Conservation (phyloP, 2,329 filamentous ascomycete genomes). For the Exophiala sideris region DNA sequence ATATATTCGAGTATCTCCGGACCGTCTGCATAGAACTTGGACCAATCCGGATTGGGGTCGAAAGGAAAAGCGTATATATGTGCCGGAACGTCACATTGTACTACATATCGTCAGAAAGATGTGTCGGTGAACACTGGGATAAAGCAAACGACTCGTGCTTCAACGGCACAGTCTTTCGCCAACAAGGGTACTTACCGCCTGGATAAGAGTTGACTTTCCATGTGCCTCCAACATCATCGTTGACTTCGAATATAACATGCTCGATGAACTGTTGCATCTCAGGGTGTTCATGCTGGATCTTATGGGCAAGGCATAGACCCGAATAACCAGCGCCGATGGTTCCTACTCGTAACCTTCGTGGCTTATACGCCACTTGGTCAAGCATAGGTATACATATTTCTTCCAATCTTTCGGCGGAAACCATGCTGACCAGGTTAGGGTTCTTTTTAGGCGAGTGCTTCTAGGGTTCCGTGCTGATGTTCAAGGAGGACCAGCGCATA, state of each 20-base stretch:
- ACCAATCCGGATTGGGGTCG: conserved; percentile 44
- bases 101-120: too few relatives aligned
- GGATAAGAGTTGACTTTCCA: conserved; percentile 43
- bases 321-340: conserved; percentile 33
- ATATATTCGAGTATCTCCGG: conserved; percentile 44
- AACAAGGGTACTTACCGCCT: conserved; percentile 27
- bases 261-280: conserved; percentile 35
- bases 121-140: too few relatives aligned
- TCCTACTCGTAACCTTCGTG: conserved; percentile 19
- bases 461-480: background rate
- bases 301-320: conserved; percentile 40
- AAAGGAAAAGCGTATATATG: conserved; percentile 49
- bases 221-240: conserved; percentile 41
- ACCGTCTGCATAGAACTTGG: conserved; percentile 40
- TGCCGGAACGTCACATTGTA: conserved; percentile 62
- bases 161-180: too few relatives aligned
- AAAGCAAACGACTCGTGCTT: too few relatives aligned
- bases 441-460: background rate
- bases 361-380: conserved; percentile 22
- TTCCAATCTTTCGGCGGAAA: conserved; percentile 14
- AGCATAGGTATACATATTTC: conserved; percentile 22
- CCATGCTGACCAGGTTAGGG: conserved; percentile 4
- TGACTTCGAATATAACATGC: conserved; percentile 44
- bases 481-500: background rate
- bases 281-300: conserved; percentile 37